A percentile compares a stretch with the other conserved stretches of the same genome.
phyloP scores from a whole-genome alignment of 2,329 filamentous ascomycete genomes.

The Penicillium sp. region DNA sequence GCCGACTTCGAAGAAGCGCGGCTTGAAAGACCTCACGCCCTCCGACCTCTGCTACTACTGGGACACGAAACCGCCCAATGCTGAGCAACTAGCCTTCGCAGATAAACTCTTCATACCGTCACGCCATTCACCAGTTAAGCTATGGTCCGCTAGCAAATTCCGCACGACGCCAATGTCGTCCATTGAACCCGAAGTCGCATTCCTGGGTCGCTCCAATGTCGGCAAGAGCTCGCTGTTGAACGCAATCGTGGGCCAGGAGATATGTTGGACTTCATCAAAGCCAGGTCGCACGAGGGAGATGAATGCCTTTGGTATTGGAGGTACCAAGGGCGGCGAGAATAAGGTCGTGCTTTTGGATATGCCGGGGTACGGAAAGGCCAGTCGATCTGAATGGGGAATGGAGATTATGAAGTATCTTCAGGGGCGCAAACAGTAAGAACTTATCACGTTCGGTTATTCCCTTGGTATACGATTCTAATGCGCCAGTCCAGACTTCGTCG shows the following conservation, averaged over 20 bases:
- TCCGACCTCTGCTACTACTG: conserved; percentile 45
- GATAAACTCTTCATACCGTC: conserved; percentile 43
- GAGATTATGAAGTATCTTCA: conserved; percentile 65
- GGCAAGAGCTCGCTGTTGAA: conserved; percentile 66
- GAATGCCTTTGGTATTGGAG: conserved; percentile 61
- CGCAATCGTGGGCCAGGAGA: conserved; percentile 50
- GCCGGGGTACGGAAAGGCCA: conserved; percentile 65
- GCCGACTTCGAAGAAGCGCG: conserved; percentile 24
- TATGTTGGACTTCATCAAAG: conserved; percentile 55
- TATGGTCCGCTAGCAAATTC: conserved; percentile 59
- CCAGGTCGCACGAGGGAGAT: conserved; percentile 60
- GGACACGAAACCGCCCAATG: conserved; percentile 46
- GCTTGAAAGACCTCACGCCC: conserved; percentile 29
- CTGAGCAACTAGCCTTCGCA: conserved; percentile 43
- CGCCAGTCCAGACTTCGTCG: conserved; percentile 46
- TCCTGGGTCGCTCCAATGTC: conserved; percentile 65
- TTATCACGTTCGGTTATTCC: not conserved
- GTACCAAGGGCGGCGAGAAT: conserved; percentile 40
- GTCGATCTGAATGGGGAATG: conserved; percentile 56
- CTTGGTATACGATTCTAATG: not conserved
- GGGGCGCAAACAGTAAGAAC: conserved; percentile 53
- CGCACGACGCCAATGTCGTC: conserved; percentile 52
- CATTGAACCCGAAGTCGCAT: conserved; percentile 56
- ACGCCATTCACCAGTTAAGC: conserved; percentile 49
- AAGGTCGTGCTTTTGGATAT: conserved; percentile 62